Conservation (phyloP, 148 eudicot genomes). For the Bassia scoparia region DNA sequence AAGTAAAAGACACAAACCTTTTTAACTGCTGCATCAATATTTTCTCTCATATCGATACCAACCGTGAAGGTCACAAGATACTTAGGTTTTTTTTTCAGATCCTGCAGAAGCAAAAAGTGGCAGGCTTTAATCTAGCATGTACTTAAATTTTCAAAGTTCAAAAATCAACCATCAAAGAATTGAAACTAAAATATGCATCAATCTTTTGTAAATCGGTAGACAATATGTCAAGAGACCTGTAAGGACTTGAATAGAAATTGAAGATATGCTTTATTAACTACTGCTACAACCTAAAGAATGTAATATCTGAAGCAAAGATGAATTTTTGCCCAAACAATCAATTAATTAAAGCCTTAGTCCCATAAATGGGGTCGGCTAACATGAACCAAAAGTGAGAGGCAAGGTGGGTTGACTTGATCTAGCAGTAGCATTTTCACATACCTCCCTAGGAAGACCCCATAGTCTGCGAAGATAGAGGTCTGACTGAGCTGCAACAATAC, state of each 20-base stretch:
- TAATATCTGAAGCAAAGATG: background rate
- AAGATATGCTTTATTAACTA: background rate
- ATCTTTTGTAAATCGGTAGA: background rate
- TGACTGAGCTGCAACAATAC: slow-evolving; percentile 46
- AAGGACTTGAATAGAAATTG: background rate
- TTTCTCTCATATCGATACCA: slow-evolving; percentile 53
- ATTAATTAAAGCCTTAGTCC: no score
- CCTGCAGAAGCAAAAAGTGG: slow-evolving; percentile 42
- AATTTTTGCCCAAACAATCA: no score
- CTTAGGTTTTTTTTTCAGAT: slow-evolving; percentile 48
- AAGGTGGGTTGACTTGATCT: background rate
- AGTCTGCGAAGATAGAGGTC: slow-evolving; percentile 50
- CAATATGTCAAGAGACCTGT: background rate
- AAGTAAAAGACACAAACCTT: slow-evolving; percentile 44
- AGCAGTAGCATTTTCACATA: slow-evolving; percentile 20
- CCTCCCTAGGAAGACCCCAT: slow-evolving; percentile 59
- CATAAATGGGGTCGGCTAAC: no score
- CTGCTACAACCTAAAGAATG: background rate
- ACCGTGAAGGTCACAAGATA: slow-evolving; percentile 82
- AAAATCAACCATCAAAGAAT: background rate
- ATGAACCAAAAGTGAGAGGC: background rate
- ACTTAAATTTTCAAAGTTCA: background rate
- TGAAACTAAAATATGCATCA: background rate
- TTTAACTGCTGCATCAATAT: slow-evolving; percentile 59
- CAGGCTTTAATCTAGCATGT: background rate